A percentile compares a stretch with the other conserved stretches of the same genome.
Evolutionary conservation across 1,139 yeast genomes (phyloP).

Genomic region (Pichia terricola): DNA sequence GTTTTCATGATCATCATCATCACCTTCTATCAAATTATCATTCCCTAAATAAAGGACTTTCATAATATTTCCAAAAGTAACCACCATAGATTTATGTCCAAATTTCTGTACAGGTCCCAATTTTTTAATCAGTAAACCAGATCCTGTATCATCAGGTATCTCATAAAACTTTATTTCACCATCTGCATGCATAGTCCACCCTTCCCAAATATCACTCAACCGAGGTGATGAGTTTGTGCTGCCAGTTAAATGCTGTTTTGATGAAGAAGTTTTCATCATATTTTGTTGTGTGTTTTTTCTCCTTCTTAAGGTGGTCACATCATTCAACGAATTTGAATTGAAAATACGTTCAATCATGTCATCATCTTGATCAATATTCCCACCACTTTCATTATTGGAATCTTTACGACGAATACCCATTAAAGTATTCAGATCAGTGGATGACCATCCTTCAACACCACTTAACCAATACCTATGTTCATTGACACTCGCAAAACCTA

Average conservation of each 20-base stretch:
- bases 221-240: conserved; percentile 8
- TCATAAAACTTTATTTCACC: conserved; percentile 54
- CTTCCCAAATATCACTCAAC: conserved; percentile 52
- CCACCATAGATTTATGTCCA: conserved; percentile 71
- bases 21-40: conserved; percentile 35
- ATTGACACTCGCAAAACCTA: conserved; percentile 67
- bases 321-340: background rate
- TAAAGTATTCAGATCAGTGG: conserved; percentile 66
- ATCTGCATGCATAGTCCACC: conserved; percentile 62
- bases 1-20: conserved; percentile 9
- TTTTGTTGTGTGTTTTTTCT: background rate
- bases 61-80: conserved; percentile 63
- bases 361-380: too few relatives aligned
- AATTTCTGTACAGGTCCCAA: conserved; percentile 51
- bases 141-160: conserved; percentile 42
- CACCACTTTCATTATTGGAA: background rate
- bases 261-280: background rate
- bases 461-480: conserved; percentile 64
- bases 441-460: conserved; percentile 65
- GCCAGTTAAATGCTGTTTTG: background rate
- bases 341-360: background rate
- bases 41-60: conserved; percentile 68
- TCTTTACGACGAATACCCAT: conserved; percentile 49
- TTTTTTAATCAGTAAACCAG: conserved; percentile 37
- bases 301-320: background rate